Base-by-base conservation (phyloP, 768 basidiomycete species). In the Termitomyces sp. region DNA sequence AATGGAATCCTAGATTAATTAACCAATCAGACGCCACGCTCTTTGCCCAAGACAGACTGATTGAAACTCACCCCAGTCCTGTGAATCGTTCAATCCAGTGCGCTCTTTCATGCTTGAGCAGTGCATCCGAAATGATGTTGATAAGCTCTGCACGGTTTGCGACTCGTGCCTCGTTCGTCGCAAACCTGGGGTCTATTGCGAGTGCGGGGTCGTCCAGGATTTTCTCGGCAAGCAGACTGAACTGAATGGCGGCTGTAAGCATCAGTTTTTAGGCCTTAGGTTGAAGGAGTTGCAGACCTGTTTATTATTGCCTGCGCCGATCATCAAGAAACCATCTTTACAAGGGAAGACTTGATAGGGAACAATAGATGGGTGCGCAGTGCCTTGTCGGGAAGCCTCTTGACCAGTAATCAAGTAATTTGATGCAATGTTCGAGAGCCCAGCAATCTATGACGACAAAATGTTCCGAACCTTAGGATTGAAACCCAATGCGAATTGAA, bases 311-410 rank as follows among this genome's bases (percentile, higher is more conserved):
- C 93, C 95, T 8, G 92, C 94, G 48, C 94, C 94, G 65, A 97
- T 88, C 96, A 97, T 96, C 62, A 97, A 74, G 71, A 87, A 95
- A 35, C 93, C 92, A 67, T 94, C 87, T 69, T 85, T 83, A 70
- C 94, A 96, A 0, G 89, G 84, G 71, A 96, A 95, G 4, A 88
- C 92, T 72, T 95, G 92, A 75, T 96, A 96, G 2, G 94, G 94
- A 7, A 95, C 96, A 67, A 98, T 89, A 18, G 92, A 94, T 15
- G 96, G 92, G 72, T 98, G 95, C 0, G 91, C 85, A 33, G 96
- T 97, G n/a, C 96, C 96, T 72, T 94, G 87, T 57, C 96, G 80
- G 36, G 81, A 79, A 24, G 90, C 96, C 72, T 95, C 92, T 71
- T 88, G 75, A 16, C 89, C 91, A 12, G 91, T 83, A 58, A 97